Evolutionary conservation across 1,284 basidiomycete species (phyloP).

Genomic region (Ceratobasidium sp.): DNA sequence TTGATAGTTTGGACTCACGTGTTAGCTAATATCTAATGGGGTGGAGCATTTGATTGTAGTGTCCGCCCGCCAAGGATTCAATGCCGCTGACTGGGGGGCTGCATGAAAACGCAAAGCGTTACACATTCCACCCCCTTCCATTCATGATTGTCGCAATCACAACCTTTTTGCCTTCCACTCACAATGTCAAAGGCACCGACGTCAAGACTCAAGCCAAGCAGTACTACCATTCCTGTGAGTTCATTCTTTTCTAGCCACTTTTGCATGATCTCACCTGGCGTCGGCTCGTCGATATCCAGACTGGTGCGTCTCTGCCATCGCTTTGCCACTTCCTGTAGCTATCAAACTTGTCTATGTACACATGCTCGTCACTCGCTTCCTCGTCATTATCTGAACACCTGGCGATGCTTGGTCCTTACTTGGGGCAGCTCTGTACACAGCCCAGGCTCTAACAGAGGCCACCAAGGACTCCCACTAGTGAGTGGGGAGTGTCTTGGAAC

Average conservation of each 20-base stretch:
- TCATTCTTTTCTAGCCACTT: not conserved
- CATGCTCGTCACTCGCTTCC: conserved; percentile 28
- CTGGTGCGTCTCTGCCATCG: conserved; percentile 6
- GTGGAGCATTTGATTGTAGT: no score
- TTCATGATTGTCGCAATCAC: conserved; percentile 33
- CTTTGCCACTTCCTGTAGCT: conserved; percentile 10
- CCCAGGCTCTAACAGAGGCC: conserved; percentile 37
- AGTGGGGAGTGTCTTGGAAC: no score
- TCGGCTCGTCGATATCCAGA: not conserved
- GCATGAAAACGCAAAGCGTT: no score
- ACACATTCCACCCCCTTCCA: conserved; percentile 14
- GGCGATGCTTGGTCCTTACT: conserved; percentile 34
- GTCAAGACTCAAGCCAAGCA: conserved; percentile 16
- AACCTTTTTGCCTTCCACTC: conserved; percentile 24
- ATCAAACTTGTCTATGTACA: conserved; percentile 10
- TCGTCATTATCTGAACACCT: conserved; percentile 25
- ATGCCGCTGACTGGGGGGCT: no score
- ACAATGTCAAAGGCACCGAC: conserved; percentile 27
- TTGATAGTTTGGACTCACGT: no score
- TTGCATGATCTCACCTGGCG: not conserved
- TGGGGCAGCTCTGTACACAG: conserved; percentile 20
- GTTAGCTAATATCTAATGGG: no score
- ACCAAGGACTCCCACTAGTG: no score
- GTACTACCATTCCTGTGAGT: conserved; percentile 22
- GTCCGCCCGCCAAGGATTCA: no score